These are phyloP conservation scores for Trametes cubensis DNA, from an alignment of 768 basidiomycete species.

Conservation along the genomic window DNA sequence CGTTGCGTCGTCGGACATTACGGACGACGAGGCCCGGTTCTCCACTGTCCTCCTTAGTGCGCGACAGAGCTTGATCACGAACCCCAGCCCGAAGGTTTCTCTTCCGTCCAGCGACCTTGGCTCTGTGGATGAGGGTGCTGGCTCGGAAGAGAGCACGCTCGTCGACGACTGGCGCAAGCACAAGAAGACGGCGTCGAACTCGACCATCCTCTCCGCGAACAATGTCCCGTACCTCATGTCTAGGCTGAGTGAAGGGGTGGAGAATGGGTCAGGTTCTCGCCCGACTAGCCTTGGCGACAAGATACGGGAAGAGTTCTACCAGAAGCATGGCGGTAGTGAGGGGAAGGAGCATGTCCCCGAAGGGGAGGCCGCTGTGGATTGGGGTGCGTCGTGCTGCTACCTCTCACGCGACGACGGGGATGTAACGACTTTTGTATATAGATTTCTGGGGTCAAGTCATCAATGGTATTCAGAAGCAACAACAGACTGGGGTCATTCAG, in stretches of 20 bases:
- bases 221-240: constrained; percentile 58
- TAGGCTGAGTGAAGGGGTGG: constrained; percentile 50
- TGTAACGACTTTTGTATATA: constrained; percentile 35
- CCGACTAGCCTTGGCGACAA: constrained; percentile 64
- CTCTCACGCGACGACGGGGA: neutral
- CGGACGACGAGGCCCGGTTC: constrained; percentile 57
- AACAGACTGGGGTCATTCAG: neutral
- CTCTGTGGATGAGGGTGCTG: constrained; percentile 19
- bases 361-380: constrained; percentile 62
- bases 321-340: constrained; percentile 60
- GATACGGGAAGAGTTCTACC: constrained; percentile 76
- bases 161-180: constrained; percentile 38
- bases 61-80: constrained; percentile 38
- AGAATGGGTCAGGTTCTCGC: constrained; percentile 37
- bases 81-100: constrained; percentile 32
- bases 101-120: constrained; percentile 29
- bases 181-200: constrained; percentile 64
- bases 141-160: constrained; percentile 28
- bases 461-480: constrained; percentile 55
- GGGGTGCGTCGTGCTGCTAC: constrained; percentile 55
- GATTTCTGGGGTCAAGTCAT: constrained; percentile 97
- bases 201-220: constrained; percentile 56
- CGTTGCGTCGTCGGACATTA: constrained; percentile 62
- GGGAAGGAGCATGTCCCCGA: constrained; percentile 35
- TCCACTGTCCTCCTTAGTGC: constrained; percentile 52